Evolutionary conservation across 768 basidiomycete genomes (phyloP), one percentile per base, ranked within the genome.

Genomic region (Tylopilus sp.): DNA sequence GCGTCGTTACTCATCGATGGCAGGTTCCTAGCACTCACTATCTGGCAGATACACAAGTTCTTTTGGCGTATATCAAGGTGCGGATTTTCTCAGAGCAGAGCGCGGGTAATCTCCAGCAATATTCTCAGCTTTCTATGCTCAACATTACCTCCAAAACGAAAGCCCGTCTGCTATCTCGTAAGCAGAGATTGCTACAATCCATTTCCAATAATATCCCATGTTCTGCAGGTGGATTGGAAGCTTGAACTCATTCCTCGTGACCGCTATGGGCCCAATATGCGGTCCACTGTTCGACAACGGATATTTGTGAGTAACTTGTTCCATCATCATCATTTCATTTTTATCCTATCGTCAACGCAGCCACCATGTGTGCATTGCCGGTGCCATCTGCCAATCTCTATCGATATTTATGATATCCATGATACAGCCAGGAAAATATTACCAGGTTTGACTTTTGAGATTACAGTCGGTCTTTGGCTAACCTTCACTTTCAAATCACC

Each of bases 371-470:
- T 52, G 47, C 22, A 61, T 69, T 30, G 40, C 46, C 7, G 70
- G 67, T 6, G 57, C 66, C n/a, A 15, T 65, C 12, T 50, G 67
- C 4, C 57, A 65, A 36, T 58, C 63, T n/a, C 45, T 71, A 6
- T 62, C 69, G 0, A 46, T 71, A n/a, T 75, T 75, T 49, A 70
- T 73, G 69, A 47, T 74, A 8, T 75, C 73, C 15, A 46, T 72
- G n/a, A 64, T 62, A 5, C 57, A 68, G 22, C 66, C 71, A 25
- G 68, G 68, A 7, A 54, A 65, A 20, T 71, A 69, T 26, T 71
- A 73, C 26, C 69, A 73, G 58, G 73, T 71, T 51, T 28, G 41
- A 23, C 23, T 30, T n/a, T 0, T 25, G 17, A 11, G 17, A 5
- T 25, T 22, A 5, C 9, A 15, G 38, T 0, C 5, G 5, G 28